These are phyloP conservation scores for Amniculicola lignicola DNA, from an alignment of 495 filamentous ascomycete genomes.

Conservation along the genomic window DNA sequence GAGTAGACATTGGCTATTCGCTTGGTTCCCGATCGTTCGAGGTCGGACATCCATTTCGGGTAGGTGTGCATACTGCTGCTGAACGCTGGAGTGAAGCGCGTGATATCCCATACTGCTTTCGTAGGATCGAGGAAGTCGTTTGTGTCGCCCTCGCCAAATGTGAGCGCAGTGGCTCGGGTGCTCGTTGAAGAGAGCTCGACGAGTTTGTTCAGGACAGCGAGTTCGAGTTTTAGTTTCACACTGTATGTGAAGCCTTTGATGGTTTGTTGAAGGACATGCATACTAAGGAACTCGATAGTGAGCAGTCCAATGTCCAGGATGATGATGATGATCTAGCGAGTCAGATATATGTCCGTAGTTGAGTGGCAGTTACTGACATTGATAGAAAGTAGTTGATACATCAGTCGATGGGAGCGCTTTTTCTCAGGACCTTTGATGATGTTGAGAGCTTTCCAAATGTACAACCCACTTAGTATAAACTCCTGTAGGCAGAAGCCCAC, in stretches of 20 bases:
- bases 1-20: constrained; percentile 21
- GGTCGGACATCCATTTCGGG: constrained; percentile 30
- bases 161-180: not conserved
- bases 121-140: constrained; percentile 27
- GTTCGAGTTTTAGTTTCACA: constrained; percentile 33
- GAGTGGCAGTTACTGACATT: no score
- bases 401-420: constrained; percentile 6
- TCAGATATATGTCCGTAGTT: no score
- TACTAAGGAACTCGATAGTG: constrained; percentile 20
- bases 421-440: constrained; percentile 18
- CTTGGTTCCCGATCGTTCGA: constrained; percentile 21
- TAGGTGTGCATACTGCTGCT: constrained; percentile 18
- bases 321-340: constrained; percentile 34
- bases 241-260: constrained; percentile 29
- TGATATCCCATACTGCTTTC: constrained; percentile 21
- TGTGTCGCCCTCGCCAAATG: constrained; percentile 22
- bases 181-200: constrained; percentile 21
- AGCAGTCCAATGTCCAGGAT: constrained; percentile 29
- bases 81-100: constrained; percentile 16
- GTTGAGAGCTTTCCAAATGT: constrained; percentile 31
- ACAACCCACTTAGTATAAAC: constrained; percentile 33
- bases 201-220: constrained; percentile 28
- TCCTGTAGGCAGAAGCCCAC: constrained; percentile 32
- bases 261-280: constrained; percentile 17
- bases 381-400: constrained; percentile 28